Percentiles rank a stretch among this genome's conserved stretches.
phyloP scores from a whole-genome alignment of 2,329 filamentous ascomycete species.

The Grosmannia serpens region DNA sequence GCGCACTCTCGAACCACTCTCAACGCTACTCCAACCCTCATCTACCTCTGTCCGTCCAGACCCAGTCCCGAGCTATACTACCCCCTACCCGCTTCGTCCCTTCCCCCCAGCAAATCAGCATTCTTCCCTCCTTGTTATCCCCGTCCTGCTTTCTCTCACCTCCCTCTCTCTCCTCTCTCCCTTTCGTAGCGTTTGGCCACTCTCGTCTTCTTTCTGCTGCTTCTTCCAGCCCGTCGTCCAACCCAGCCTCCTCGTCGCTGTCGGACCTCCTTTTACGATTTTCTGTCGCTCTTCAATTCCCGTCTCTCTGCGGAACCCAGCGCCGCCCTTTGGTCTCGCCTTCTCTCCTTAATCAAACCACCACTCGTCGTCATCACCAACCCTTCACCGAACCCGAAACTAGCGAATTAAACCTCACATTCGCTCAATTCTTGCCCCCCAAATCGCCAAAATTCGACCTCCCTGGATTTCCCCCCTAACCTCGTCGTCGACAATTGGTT shows the following conservation, averaged over 20 bases:
- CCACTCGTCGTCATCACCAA: background rate
- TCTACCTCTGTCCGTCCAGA: background rate
- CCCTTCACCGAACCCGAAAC: background rate
- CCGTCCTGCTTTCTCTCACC: background rate
- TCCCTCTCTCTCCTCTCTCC: background rate
- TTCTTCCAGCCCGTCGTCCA: background rate
- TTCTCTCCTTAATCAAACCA: background rate
- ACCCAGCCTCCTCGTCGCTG: background rate
- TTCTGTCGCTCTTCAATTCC: background rate
- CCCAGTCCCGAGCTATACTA: background rate
- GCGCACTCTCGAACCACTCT: background rate
- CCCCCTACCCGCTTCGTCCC: background rate
- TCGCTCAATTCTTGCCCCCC: background rate
- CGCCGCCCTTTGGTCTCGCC: background rate
- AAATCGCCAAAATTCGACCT: background rate
- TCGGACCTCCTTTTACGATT: background rate
- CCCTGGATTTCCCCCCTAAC: background rate
- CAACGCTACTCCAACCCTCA: background rate
- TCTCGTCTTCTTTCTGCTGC: background rate
- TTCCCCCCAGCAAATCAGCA: background rate
- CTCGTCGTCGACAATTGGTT: background rate
- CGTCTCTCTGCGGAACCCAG: background rate
- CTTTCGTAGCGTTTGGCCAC: background rate
- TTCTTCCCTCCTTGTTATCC: background rate
- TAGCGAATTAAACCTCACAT: constrained; percentile 1